Evolutionary conservation across 2,329 filamentous ascomycete genomes (phyloP).

Genomic region (Penicillium capsulatum): DNA sequence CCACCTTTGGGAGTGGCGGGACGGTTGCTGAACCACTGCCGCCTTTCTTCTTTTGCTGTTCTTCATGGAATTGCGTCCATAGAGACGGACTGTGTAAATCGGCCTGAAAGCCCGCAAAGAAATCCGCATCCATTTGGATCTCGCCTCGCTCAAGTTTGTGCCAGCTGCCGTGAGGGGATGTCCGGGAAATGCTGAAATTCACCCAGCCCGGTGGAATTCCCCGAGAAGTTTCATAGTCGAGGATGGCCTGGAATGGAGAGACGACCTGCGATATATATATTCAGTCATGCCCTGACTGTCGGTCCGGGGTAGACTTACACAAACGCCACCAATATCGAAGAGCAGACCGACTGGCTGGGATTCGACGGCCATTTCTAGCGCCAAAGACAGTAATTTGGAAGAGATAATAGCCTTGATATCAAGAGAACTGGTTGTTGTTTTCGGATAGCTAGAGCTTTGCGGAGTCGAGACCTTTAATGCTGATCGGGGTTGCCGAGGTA

Average conservation of each 20-base stretch:
- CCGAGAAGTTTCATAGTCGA: slow-evolving; percentile 76
- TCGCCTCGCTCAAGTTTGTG: slow-evolving; percentile 82
- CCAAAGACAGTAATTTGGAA: too few relatives aligned
- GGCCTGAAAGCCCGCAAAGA: slow-evolving; percentile 69
- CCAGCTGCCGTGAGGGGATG: slow-evolving; percentile 77
- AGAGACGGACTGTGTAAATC: slow-evolving; percentile 65
- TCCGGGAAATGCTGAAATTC: slow-evolving; percentile 80
- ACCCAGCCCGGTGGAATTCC: slow-evolving; percentile 83
- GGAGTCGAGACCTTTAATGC: slow-evolving; percentile 6
- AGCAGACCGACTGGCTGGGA: slow-evolving; percentile 67
- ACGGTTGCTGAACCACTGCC: slow-evolving; percentile 26
- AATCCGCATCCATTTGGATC: slow-evolving; percentile 67
- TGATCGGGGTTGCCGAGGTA: slow-evolving; percentile 28
- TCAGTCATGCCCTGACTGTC: too few relatives aligned
- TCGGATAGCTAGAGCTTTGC: slow-evolving; percentile 4
- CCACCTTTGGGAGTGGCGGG: slow-evolving; percentile 66
- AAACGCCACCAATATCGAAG: slow-evolving; percentile 96
- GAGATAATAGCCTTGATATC: not conserved
- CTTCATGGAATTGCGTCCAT: slow-evolving; percentile 61
- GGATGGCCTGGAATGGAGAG: slow-evolving; percentile 87
- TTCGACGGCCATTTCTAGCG: slow-evolving; percentile 35
- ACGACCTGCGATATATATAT: slow-evolving; percentile 57
- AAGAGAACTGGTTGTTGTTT: not conserved
- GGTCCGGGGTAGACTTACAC: too few relatives aligned
- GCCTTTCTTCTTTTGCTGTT: slow-evolving; percentile 29